Percentiles rank a stretch among this genome's conserved stretches.
phyloP scores from a whole-genome alignment of 495 filamentous ascomycete genomes.

The Neurospora sp. region DNA sequence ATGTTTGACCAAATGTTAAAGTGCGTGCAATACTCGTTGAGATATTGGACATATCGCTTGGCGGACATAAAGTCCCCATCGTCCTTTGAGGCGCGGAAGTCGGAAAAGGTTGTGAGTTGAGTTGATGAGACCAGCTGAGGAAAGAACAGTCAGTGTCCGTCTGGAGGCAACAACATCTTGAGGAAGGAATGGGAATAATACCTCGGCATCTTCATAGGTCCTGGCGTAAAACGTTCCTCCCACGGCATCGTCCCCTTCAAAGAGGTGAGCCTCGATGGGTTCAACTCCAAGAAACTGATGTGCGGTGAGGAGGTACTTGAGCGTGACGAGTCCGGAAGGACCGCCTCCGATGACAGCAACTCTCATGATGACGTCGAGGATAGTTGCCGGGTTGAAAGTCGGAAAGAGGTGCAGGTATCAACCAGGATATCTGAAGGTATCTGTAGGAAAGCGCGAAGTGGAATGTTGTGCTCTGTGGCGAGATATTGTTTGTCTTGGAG shows the following conservation, averaged over 20 bases:
- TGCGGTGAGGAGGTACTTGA: slow-evolving; percentile 32
- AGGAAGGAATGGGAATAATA: slow-evolving; percentile 1
- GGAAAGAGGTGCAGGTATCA: not conserved
- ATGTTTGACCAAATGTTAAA: slow-evolving; percentile 33
- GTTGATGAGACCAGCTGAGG: slow-evolving; percentile 31
- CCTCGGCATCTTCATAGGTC: slow-evolving; percentile 29
- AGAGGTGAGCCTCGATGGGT: slow-evolving; percentile 26
- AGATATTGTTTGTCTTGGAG: not conserved
- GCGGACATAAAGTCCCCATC: slow-evolving; percentile 29
- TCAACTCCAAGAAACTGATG: slow-evolving; percentile 18
- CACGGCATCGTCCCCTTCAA: slow-evolving; percentile 12
- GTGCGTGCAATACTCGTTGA: slow-evolving; percentile 29
- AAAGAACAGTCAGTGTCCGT: not conserved
- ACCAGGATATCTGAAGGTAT: not conserved
- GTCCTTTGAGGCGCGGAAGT: slow-evolving; percentile 20
- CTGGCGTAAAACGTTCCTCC: slow-evolving; percentile 25
- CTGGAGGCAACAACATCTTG: not conserved
- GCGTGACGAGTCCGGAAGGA: slow-evolving; percentile 34
- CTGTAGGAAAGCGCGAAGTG: not conserved
- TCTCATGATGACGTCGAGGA: slow-evolving; percentile 2
- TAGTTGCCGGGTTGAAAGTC: not conserved
- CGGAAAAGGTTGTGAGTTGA: slow-evolving; percentile 32
- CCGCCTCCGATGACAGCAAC: slow-evolving; percentile 36
- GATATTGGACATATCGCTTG: slow-evolving; percentile 24
- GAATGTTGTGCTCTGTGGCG: not conserved